Percentiles rank a stretch among this genome's conserved stretches.
Conservation (phyloP, 345 rosid genomes). For the Hevea brasiliensis region DNA sequence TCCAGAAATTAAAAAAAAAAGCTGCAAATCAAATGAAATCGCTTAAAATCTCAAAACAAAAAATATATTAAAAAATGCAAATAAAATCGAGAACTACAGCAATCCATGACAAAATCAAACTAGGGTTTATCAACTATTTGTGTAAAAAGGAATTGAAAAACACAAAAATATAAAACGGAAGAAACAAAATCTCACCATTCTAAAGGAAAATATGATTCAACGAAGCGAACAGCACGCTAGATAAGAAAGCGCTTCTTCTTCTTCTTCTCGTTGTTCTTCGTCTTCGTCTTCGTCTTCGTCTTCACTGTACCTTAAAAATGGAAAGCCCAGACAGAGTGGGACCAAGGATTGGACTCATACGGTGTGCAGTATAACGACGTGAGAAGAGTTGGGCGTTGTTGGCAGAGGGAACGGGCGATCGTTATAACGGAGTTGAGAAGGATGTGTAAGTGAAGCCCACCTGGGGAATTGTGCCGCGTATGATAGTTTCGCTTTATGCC, state of each 20-base stretch:
- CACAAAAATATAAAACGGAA: background rate
- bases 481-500: slow-evolving; percentile 15
- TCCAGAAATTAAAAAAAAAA: too few species aligned
- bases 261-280: background rate
- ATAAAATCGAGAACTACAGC: background rate
- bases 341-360: background rate
- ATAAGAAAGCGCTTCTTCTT: background rate
- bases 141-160: background rate
- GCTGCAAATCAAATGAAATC: background rate
- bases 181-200: background rate
- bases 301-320: background rate
- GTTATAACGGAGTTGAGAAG: slow-evolving; percentile 19
- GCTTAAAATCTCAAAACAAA: background rate
- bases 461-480: slow-evolving; percentile 64
- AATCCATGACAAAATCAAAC: background rate
- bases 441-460: slow-evolving; percentile 15
- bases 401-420: slow-evolving; percentile 7
- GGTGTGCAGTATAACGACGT: slow-evolving; percentile 3
- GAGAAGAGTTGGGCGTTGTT: background rate
- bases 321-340: background rate
- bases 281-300: background rate
- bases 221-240: background rate
- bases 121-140: slow-evolving; percentile 19
- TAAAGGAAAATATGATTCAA: background rate
- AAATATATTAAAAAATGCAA: background rate